Conservation (phyloP, 176 grass and related monocot species). For the Rhipidocladum racemiflorum region DNA sequence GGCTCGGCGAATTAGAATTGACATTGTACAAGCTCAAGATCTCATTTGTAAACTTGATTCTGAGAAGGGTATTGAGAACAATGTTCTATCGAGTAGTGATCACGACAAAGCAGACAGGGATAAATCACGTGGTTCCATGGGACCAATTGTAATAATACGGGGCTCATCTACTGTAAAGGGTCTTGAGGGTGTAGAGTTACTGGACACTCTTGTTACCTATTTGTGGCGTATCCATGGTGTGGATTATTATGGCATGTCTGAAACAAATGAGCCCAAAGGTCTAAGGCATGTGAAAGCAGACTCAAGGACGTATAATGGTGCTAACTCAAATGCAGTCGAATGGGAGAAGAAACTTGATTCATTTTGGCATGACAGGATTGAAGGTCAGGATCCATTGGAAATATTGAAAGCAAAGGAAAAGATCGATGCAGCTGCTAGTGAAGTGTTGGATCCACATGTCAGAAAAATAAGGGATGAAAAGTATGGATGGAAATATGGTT, state of each 20-base stretch:
- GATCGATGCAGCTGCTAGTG: constrained; percentile 81
- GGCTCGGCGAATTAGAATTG: constrained; percentile 63
- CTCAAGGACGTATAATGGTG: constrained; percentile 54
- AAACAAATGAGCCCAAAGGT: constrained; percentile 77
- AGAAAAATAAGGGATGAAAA: constrained; percentile 99
- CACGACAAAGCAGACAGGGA: constrained; percentile 47
- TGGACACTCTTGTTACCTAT: constrained; percentile 92
- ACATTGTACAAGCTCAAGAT: constrained; percentile 71
- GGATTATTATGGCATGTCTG: constrained; percentile 97
- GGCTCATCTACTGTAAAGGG: constrained; percentile 90
- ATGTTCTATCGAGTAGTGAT: constrained; percentile 65
- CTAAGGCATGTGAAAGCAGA: constrained; percentile 86
- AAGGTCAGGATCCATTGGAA: constrained; percentile 84
- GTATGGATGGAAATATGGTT: constrained; percentile 99
- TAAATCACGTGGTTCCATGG: constrained; percentile 64
- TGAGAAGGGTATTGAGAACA: constrained; percentile 86
- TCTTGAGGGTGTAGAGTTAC: constrained; percentile 86
- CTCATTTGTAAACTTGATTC: constrained; percentile 79
- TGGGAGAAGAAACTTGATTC: constrained; percentile 99
- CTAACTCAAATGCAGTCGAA: constrained; percentile 55
- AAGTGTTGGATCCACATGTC: constrained; percentile 72
- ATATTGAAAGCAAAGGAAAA: constrained; percentile 86
- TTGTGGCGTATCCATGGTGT: constrained; percentile 90
- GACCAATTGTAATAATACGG: constrained; percentile 86
- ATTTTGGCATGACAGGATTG: constrained; percentile 73